These are phyloP conservation scores for Alectoria sarmentosa DNA, from an alignment of 495 filamentous ascomycete genomes.

Conservation along the genomic window DNA sequence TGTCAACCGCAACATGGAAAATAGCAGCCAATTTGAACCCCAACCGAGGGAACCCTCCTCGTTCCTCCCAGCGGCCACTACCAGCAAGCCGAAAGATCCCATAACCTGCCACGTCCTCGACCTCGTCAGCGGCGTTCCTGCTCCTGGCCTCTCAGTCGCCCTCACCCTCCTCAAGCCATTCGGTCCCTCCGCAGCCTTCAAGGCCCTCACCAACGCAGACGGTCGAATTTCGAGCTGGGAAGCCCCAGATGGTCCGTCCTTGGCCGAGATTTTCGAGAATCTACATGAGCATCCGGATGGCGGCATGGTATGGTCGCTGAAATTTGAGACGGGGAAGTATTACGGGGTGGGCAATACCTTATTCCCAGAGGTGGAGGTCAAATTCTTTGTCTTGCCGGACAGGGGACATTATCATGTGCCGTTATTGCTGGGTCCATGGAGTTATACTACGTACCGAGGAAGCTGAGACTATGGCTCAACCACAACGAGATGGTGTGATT, in stretches of 20 bases:
- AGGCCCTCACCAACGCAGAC: constrained; percentile 71
- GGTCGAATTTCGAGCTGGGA: constrained; percentile 79
- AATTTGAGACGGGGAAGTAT: constrained; percentile 72
- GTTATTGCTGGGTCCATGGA: constrained; percentile 79
- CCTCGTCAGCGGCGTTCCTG: constrained; percentile 59
- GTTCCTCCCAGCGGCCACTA: constrained; percentile 53
- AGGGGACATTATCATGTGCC: constrained; percentile 89
- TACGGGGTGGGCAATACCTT: constrained; percentile 74
- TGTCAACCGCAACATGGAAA: constrained; percentile 27
- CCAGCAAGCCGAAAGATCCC: constrained; percentile 51
- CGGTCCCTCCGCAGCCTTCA: constrained; percentile 42
- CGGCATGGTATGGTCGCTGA: constrained; percentile 59
- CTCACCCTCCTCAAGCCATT: constrained; percentile 40
- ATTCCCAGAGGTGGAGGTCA: constrained; percentile 84
- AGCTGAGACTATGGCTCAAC: constrained; percentile 18
- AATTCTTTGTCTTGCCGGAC: constrained; percentile 60
- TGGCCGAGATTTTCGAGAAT: constrained; percentile 37
- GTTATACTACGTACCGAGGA: constrained; percentile 90
- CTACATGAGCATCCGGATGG: constrained; percentile 29
- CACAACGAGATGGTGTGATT: neutral
- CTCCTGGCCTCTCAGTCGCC: constrained; percentile 47
- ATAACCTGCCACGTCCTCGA: constrained; percentile 75
- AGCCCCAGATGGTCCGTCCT: constrained; percentile 28
- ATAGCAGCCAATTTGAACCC: constrained; percentile 22
- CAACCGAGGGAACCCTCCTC: constrained; percentile 29